Evolutionary conservation across 192 early-diverging fungal genomes (phyloP), one percentile per base, ranked within the genome.

Genomic region (Dissophora globulifera): DNA sequence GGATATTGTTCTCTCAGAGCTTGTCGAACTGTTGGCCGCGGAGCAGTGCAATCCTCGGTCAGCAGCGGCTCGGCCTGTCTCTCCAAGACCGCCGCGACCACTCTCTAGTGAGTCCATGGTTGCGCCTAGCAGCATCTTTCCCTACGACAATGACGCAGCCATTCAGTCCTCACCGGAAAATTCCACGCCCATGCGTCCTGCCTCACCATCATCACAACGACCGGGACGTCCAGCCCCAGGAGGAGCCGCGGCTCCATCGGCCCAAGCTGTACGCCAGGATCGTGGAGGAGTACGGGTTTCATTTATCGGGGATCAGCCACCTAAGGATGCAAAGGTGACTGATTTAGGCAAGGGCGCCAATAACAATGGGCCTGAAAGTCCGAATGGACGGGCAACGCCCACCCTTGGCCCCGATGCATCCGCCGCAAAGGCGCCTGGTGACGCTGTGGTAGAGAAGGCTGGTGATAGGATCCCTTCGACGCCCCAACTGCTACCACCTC

Each of bases 1-100:
- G 78, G 67, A 79, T 22, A 79, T 69, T 23, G 78, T 79, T 26
- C 54, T 79, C 35, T 69, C 67, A 10, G 78, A 71, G 23, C 63
- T 79, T 4, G 78, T 71, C 20, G 69, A 71, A 53, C 51, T 71
- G 3, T 51, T 79, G 43, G 78, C 67, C 16, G 62, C 78, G 11
- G 72, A 76, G 23, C 72, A 76, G 38, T 29, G 26, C 16, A 76
- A 76, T 32, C 72, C 72, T 4, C 56, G 72, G 26, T 26, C 58
- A 20, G 72, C 72, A 3, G 57, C 57, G 26, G 29, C 55, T 22
- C 55, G 71, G 30, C 71, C 71, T 15, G 48, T 67, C 33, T 76
- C 72, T 11, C 70, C 62, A n/a, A 29, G 58, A 32, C 72, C 72
- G 11, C 72, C 63, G 19, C 40, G 72, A 38, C 72, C 72, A 27